A percentile compares a stretch with the other conserved stretches of the same genome.
Conservation (phyloP, 129 eudicot genomes). For the Tanacetum coccineum region DNA sequence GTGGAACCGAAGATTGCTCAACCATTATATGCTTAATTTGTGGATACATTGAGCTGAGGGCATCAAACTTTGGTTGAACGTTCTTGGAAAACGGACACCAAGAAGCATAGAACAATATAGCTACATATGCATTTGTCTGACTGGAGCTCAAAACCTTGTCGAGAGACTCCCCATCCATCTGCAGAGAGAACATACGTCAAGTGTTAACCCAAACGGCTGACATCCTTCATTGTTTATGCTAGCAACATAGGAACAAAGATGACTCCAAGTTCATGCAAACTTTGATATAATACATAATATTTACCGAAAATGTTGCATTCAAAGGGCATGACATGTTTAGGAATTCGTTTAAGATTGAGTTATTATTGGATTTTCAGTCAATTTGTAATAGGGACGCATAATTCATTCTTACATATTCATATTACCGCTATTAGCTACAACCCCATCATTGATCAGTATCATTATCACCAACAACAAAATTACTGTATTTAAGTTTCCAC, state of each 20-base stretch:
- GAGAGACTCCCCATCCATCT: conserved; percentile 62
- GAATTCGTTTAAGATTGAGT: not conserved
- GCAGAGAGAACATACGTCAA: conserved; percentile 1
- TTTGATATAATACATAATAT: too few species aligned
- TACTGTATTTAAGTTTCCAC: not conserved
- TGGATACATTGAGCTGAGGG: conserved; percentile 72
- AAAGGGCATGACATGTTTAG: too few species aligned
- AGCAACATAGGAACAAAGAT: too few species aligned
- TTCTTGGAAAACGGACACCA: conserved; percentile 70
- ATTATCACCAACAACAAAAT: not conserved
- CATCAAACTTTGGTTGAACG: conserved; percentile 40
- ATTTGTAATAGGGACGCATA: not conserved
- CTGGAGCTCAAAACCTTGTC: conserved; percentile 47
- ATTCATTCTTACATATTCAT: not conserved
- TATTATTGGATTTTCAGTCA: not conserved
- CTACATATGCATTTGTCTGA: conserved; percentile 32
- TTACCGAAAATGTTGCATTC: too few species aligned
- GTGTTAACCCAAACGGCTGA: not conserved
- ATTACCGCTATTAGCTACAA: not conserved
- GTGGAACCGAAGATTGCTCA: conserved; percentile 61
- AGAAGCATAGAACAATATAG: conserved; percentile 71
- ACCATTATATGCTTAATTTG: conserved; percentile 56
- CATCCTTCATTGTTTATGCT: too few species aligned
- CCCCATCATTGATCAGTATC: not conserved
- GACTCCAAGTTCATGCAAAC: too few species aligned